Percentiles rank a stretch among this genome's conserved stretches.
These are phyloP conservation scores for Melaleuca alternifolia DNA, from an alignment of 345 rosid species.

Conservation along the genomic window DNA sequence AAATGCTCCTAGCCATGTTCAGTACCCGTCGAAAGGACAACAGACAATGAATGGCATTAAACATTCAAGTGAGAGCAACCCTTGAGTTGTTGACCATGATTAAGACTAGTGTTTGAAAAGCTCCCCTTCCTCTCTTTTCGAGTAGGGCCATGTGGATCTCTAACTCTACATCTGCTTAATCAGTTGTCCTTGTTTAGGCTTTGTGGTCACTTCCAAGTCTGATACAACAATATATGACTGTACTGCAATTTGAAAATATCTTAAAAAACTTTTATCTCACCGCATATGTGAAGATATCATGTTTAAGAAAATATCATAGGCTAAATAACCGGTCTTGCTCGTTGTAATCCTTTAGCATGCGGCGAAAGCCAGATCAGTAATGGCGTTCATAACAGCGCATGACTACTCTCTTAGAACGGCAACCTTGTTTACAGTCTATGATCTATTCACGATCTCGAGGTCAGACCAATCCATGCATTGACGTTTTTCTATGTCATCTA, in stretches of 20 bases:
- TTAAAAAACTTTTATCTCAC: not conserved
- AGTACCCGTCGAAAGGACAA: not conserved
- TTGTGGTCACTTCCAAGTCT: not conserved
- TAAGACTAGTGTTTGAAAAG: not conserved
- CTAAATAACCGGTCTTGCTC: not conserved
- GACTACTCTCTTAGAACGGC: not conserved
- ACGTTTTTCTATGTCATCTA: not conserved
- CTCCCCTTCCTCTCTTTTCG: not conserved
- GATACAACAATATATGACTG: not conserved
- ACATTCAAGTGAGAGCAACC: not conserved
- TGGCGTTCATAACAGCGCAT: not conserved
- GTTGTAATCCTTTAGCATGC: not conserved
- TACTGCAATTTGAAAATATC: not conserved
- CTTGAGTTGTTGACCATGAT: not conserved
- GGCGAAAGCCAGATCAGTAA: not conserved
- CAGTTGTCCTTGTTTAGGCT: not conserved
- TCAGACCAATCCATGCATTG: not conserved
- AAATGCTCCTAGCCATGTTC: not conserved
- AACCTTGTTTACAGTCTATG: not conserved
- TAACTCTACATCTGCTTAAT: not conserved
- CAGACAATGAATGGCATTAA: not conserved
- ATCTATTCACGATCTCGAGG: not conserved
- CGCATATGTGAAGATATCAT: not conserved
- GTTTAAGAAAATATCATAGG: not conserved
- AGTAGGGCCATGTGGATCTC: not conserved